Evolutionary conservation across 2,329 filamentous ascomycete species (phyloP).

Genomic region (Aspergillus sp.): DNA sequence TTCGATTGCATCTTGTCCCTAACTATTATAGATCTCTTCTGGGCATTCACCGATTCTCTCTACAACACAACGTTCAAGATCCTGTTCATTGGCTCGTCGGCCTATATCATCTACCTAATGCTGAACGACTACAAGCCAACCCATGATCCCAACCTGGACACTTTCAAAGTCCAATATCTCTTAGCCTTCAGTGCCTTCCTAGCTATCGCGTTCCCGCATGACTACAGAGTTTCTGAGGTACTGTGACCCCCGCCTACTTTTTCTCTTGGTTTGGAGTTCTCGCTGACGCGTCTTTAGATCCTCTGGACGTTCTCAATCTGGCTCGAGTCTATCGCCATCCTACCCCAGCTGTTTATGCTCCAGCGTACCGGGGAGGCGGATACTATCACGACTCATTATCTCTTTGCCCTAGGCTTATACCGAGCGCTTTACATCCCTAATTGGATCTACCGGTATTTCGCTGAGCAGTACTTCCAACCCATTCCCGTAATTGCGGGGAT

Average conservation of each 20-base stretch:
- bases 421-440: slow-evolving; percentile 96
- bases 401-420: slow-evolving; percentile 90
- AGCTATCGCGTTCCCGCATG: slow-evolving; percentile 79
- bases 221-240: slow-evolving; percentile 71
- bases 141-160: slow-evolving; percentile 94
- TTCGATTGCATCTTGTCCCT: background rate
- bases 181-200: slow-evolving; percentile 76
- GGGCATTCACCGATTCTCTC: slow-evolving; percentile 72
- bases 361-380: slow-evolving; percentile 97
- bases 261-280: background rate
- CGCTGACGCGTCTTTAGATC: slow-evolving; percentile 58
- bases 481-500: slow-evolving; percentile 88
- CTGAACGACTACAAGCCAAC: slow-evolving; percentile 96
- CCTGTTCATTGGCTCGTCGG: slow-evolving; percentile 84
- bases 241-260: slow-evolving; percentile 25
- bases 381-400: slow-evolving; percentile 98
- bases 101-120: slow-evolving; percentile 98
- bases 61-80: slow-evolving; percentile 98
- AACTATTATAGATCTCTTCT: slow-evolving; percentile 70
- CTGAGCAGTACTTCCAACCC: slow-evolving; percentile 77
- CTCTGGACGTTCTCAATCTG: slow-evolving; percentile 98
- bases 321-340: slow-evolving; percentile 93
- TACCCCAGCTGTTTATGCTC: slow-evolving; percentile 97
- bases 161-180: slow-evolving; percentile 94
- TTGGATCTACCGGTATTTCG: slow-evolving; percentile 90